Base-by-base conservation (phyloP, 2,329 filamentous ascomycete genomes). In the Podosphaera leucotricha region DNA sequence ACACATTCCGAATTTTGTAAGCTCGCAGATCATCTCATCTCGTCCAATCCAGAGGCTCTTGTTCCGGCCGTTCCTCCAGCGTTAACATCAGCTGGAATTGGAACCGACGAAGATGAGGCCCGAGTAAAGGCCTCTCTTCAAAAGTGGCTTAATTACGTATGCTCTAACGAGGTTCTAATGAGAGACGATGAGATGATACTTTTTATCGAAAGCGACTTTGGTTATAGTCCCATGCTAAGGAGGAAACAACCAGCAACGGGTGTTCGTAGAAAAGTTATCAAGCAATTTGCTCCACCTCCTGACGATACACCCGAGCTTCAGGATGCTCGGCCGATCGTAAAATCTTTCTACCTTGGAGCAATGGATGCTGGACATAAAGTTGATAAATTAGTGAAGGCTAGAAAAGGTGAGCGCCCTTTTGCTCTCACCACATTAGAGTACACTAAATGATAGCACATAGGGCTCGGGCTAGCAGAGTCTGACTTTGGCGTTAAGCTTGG, bases 311-410 rank as follows among this genome's bases (percentile, higher is more conserved):
- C 87, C 8, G 90, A 98, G 64, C 68, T 98, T 45, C 78, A 87
- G 50, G 79, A 90, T 54, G 85, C 86, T 18, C 74, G 90, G 44
- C 90, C 90, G 0, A 69, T 84, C 38, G 90, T 95, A 33, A 98
- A 98, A 65, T 71, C 86, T 41, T 95, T 98, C 59, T 98, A 98
- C 57, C 67, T 98, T 19, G 84, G 83, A 18, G 79, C 84, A 6
- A 92, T 98, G 84, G 90, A 95, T 58, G 76, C 84, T n/a, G 84
- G 85, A 38, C 90, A 98, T 62, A 95, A 94, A 63, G 75, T 98
- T 26, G 90, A 98, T 57, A 83, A 79, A 58, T 72, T 95, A 28
- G 90, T 98, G 51, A 95, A 93, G 64, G 75, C 80, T 48, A 72
- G 90, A 57, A 73, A 86, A 75, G 83, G 87, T 92, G 72, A 52